Evolutionary conservation across 306 rosid genomes (phyloP).

Genomic region (Mimosa bimucronata): DNA sequence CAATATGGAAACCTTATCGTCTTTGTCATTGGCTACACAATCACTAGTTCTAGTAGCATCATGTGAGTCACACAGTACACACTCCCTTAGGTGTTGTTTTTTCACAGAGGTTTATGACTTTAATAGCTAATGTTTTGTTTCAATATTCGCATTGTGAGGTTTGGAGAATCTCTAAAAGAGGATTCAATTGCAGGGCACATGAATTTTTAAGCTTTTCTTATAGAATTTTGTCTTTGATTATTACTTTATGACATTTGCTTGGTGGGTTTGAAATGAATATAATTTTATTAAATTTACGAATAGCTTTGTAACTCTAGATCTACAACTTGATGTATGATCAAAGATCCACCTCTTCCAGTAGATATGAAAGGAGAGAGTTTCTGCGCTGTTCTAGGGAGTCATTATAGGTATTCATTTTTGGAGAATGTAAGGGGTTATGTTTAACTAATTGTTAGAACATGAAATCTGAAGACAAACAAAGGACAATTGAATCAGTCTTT

Average conservation of each 20-base stretch:
- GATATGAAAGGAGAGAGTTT: constrained; percentile 86
- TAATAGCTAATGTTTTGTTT: not conserved
- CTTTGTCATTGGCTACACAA: constrained; percentile 39
- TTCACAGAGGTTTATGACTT: not conserved
- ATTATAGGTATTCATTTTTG: constrained; percentile 60
- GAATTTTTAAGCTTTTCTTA: too few species aligned
- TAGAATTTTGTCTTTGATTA: too few species aligned
- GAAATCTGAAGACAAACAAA: constrained; percentile 12
- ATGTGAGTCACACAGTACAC: constrained; percentile 31
- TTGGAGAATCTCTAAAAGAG: too few species aligned
- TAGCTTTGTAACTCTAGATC: too few species aligned
- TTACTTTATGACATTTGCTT: too few species aligned
- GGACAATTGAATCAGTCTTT: constrained; percentile 23
- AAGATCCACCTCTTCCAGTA: constrained; percentile 79
- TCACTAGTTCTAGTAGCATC: constrained; percentile 47
- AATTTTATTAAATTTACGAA: too few species aligned
- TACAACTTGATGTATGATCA: too few species aligned
- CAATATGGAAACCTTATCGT: constrained; percentile 41
- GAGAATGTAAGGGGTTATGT: constrained; percentile 15
- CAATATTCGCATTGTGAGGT: too few species aligned
- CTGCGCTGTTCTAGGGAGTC: constrained; percentile 87
- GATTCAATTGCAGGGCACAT: too few species aligned
- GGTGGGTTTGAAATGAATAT: too few species aligned
- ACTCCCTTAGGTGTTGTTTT: not conserved
- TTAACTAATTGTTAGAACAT: constrained; percentile 27